Base-by-base conservation (phyloP, 75 land plant genomes). In the Pinus tabuliformis region DNA sequence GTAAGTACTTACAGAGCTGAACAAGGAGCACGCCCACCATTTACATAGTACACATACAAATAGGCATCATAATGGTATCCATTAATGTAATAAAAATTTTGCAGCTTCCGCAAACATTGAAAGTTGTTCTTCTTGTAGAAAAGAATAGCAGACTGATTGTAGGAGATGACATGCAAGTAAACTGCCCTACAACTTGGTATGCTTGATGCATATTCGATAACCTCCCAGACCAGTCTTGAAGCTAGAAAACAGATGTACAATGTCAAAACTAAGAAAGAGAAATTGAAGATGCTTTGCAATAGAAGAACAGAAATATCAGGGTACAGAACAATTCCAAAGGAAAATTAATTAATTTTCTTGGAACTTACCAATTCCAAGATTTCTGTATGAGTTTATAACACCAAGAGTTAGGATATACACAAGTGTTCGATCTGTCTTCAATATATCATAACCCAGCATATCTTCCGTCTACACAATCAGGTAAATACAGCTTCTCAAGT, bases 321-420 rank as follows among this genome's bases (percentile, higher is more conserved):
- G n/a, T 20, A 62, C 54, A 28, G 9, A 73, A 13, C 22, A 57
- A 66, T 18, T 16, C 12, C 30, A 78, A 52, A 45, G 42, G 5
- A 36, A 58, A 45, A 45, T 56, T 45, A 24, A 56, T 28, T 15
- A 30, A 70, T 52, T n/a, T 57, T 33, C 18, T 78, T 1, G 9
- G 28, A 14, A 73, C 76, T 20, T 74, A 92, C 99, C 99, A 82
- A 97, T 93, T 62, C 99, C 99, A 66, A 81, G 82, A 59, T 93
- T 95, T 52, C 98, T 86, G 64, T 97, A 95, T 18, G 82, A 77
- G 64, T 91, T 84, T 28, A 86, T 88, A 16, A 97, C 99, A 73
- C 99, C 99, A 81, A 97, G 85, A 54, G 99, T 97, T 54, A 97
- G 81, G 52, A 97, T 97, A 82, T 97, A 97, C 16, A 97, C 87